phyloP scores from a whole-genome alignment of 352 stramenopile genomes.

The Phytopythium boreale region DNA sequence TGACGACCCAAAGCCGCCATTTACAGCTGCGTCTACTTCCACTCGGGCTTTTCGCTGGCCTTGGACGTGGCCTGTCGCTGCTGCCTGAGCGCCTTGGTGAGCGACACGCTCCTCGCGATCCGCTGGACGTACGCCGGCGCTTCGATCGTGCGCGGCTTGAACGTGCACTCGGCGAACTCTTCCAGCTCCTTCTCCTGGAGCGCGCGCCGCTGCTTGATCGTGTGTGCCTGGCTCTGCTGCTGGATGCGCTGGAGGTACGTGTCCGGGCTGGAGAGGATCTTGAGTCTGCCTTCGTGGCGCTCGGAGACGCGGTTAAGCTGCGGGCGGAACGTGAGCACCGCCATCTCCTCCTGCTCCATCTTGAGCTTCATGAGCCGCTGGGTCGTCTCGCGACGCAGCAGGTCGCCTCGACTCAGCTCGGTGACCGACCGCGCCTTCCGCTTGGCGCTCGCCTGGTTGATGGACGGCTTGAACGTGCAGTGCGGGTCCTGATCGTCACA shows the following conservation, averaged over 20 bases:
- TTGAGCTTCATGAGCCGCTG: conserved; percentile 84
- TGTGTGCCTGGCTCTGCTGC: conserved; percentile 70
- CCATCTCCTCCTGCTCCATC: conserved; percentile 88
- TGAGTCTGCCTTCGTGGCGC: conserved; percentile 66
- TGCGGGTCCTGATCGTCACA: conserved; percentile 50
- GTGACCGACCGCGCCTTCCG: conserved; percentile 68
- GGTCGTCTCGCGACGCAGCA: conserved; percentile 71
- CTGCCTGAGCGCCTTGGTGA: conserved; percentile 64
- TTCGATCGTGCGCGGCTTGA: conserved; percentile 82
- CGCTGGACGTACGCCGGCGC: conserved; percentile 79
- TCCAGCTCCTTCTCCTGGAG: conserved; percentile 80
- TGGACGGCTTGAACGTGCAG: conserved; percentile 83
- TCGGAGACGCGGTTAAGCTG: conserved; percentile 69
- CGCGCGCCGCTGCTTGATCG: conserved; percentile 67
- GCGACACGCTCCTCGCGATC: conserved; percentile 72
- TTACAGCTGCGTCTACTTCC: conserved; percentile 52
- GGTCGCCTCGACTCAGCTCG: conserved; percentile 73
- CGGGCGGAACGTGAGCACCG: conserved; percentile 72
- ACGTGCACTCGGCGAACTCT: conserved; percentile 84
- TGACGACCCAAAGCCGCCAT: neutral
- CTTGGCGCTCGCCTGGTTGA: conserved; percentile 67
- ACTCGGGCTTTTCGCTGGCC: conserved; percentile 54
- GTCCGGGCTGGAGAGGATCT: conserved; percentile 74
- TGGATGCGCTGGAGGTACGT: conserved; percentile 83
- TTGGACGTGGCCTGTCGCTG: conserved; percentile 43